Evolutionary conservation across 1,139 yeast species (phyloP), one percentile per base, ranked within the genome.

Genomic region (Citeromyces siamensis): DNA sequence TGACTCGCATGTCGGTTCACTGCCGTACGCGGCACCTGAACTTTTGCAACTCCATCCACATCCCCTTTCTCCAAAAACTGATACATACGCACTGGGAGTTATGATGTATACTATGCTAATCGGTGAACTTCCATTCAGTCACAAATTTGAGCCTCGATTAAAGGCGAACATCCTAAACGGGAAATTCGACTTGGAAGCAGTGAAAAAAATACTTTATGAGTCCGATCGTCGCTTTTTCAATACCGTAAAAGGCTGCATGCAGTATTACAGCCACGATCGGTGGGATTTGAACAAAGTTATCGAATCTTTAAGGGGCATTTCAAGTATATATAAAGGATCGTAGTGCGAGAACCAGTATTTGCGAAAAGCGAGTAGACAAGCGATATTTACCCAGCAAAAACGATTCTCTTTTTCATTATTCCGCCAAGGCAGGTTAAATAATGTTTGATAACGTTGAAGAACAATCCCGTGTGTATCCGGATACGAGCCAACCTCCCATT

Each of bases 11-110:
- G 82, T 85, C 40, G 97, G 97, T 0, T 85, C 95, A 1, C 62
- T 88, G 29, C 96, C 96, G 0, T 88, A 85, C 52, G 95, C 95
- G 1, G 71, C 95, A 0, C 97, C 97, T 0, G 95, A 88, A 51
- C 62, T 85, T 23, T 60, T 86, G 37, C 61, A 66, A 31, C 77
- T 83, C 1, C 63, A 68, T 19, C 83, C 83, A 1, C 78, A 82
- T 3, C 76, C 82, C 2, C 62, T 80, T 39, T 79, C 82, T 1
- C 82, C 86, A 0, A 64, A 75, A 38, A 79, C 85, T 1, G 97
- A 88, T 55, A 69, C 83, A 8, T 88, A 96, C 96, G 94, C 96
- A 0, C 64, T 82, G 37, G 97, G 96, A 2, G 84, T 86, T 1
- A 61, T 82, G 42, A 47, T 80, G 8, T 85, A 73, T 52, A 75